These are phyloP conservation scores for Rehmannia glutinosa DNA, from an alignment of 257 asterid species.

Conservation along the genomic window DNA sequence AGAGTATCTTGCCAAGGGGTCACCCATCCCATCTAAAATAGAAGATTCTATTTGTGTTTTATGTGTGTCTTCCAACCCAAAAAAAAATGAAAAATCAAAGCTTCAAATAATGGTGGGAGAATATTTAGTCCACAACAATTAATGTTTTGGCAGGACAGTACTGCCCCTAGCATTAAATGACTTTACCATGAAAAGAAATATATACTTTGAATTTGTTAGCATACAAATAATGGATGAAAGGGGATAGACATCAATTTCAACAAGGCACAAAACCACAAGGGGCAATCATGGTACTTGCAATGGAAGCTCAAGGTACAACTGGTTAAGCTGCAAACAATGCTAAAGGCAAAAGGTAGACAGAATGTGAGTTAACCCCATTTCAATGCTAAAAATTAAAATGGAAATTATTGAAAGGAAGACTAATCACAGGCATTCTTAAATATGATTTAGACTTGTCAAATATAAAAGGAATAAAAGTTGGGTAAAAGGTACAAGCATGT, in stretches of 20 bases:
- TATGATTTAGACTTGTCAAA: slow-evolving; percentile 31
- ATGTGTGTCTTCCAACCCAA: no score
- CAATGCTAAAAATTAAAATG: slow-evolving; percentile 4
- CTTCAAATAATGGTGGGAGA: neutral
- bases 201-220: slow-evolving; percentile 11
- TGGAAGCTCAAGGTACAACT: slow-evolving; percentile 25
- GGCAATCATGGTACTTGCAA: slow-evolving; percentile 32
- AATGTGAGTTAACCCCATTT: slow-evolving; percentile 16
- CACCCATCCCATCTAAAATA: no score
- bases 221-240: slow-evolving; percentile 3
- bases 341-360: slow-evolving; percentile 17
- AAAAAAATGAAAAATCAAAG: neutral
- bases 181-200: slow-evolving; percentile 26
- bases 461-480: slow-evolving; percentile 14
- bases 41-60: no score
- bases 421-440: slow-evolving; percentile 30
- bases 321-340: slow-evolving; percentile 22
- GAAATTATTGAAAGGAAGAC: slow-evolving; percentile 29
- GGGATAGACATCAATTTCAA: slow-evolving; percentile 1
- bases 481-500: slow-evolving; percentile 25
- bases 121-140: neutral
- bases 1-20: no score
- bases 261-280: slow-evolving; percentile 8
- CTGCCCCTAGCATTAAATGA: slow-evolving; percentile 30
- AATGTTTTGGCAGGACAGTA: slow-evolving; percentile 15